Evolutionary conservation across 176 grass and related monocot species (phyloP), one percentile per base, ranked within the genome.

Genomic region (Aechmea fasciata): DNA sequence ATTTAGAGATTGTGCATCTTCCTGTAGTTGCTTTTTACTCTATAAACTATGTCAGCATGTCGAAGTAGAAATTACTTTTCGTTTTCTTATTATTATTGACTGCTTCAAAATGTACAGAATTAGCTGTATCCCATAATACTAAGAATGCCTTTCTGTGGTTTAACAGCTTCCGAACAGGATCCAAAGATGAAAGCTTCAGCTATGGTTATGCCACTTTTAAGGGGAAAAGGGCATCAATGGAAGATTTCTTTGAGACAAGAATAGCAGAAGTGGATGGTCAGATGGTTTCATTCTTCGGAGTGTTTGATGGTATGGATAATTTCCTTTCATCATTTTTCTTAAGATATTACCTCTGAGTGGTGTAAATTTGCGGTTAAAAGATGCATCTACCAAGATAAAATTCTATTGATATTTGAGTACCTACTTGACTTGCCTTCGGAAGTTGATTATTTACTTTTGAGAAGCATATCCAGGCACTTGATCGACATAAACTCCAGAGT

Each of bases 201-300:
- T 82, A 82, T 70, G 79, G 79, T 3, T 82, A 82, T 68, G 69
- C 79, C 33, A 63, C 72, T 53, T 82, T 75, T 48, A 82, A 76
- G 54, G 79, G 79, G 3, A 82, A 82, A 71, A 82, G 79, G 24
- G 65, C 72, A 52, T 75, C 79, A 20, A 82, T 82, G 79, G 79
- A 82, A 69, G 79, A 82, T 69, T 82, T 75, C 50, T 82, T 52
- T 23, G 66, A 82, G 18, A 64, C 72, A 10, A 74, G 72, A 50
- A 82, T 68, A 70, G 22, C 65, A 33, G 79, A 82, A 69, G 53
- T 82, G 11, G 23, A 82, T 65, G 79, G 66, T 75, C 79, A 55
- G 62, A 75, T 82, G 79, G 71, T 75, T 33, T 71, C 79, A 49
- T 75, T 82, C 33, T 82, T 82, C 2, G 79, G 71, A 13, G 79